A percentile compares a stretch with the other conserved stretches of the same genome.
These are phyloP conservation scores for Fusarium odoratissimum DNA, from an alignment of 2,329 filamentous ascomycete species.

Conservation along the genomic window DNA sequence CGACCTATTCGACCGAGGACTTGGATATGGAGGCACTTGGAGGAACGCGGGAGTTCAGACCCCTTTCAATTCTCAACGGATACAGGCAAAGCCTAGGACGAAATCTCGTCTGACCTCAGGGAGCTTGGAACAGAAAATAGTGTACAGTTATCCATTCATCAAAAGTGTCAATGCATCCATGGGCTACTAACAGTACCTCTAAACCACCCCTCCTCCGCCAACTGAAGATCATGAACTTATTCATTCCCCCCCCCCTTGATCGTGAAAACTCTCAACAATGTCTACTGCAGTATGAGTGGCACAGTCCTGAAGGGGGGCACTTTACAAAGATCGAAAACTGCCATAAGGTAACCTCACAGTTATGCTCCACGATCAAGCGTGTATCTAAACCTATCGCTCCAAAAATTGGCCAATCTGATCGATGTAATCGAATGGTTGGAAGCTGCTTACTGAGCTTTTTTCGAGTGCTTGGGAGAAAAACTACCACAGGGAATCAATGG, in stretches of 20 bases:
- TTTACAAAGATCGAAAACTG: slow-evolving; percentile 22
- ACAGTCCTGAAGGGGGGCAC: neutral
- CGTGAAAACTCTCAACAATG: slow-evolving; percentile 3
- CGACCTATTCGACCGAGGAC: neutral
- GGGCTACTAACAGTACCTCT: slow-evolving; percentile 16
- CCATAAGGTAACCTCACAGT: slow-evolving; percentile 18
- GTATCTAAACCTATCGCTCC: slow-evolving; percentile 30
- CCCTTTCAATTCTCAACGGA: slow-evolving; percentile 14
- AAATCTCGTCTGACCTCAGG: slow-evolving; percentile 3
- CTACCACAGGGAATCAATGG: neutral
- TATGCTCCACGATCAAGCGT: slow-evolving; percentile 9
- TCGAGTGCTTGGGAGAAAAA: slow-evolving; percentile 15
- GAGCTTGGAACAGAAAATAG: slow-evolving; percentile 3
- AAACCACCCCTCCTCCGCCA: neutral
- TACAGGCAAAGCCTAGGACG: slow-evolving; percentile 2
- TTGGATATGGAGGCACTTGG: neutral
- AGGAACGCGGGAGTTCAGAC: neutral
- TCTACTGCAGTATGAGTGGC: slow-evolving; percentile 16
- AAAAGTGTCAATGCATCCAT: slow-evolving; percentile 25
- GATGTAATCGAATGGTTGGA: slow-evolving; percentile 13
- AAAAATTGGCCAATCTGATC: slow-evolving; percentile 23
- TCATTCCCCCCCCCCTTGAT: slow-evolving; percentile 11
- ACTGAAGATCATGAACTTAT: slow-evolving; percentile 8
- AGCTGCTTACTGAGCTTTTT: neutral
- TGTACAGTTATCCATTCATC: slow-evolving; percentile 2